Base-by-base conservation (phyloP, 257 asterid genomes). In the Nicotiana undulata region DNA sequence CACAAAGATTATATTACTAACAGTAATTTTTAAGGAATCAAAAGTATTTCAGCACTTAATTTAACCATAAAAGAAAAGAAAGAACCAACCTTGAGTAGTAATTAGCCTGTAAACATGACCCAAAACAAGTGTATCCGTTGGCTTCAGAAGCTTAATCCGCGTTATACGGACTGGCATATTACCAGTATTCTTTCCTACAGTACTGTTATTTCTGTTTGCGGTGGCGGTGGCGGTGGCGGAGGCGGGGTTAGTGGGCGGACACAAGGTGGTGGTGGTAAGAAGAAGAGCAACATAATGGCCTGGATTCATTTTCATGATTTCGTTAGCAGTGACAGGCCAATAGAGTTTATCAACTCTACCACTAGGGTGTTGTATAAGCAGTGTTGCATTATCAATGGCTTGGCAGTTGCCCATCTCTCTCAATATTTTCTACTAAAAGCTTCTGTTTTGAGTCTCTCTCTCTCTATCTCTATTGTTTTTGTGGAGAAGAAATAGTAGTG, bases 251-350 rank as follows among this genome's bases (percentile, higher is more conserved):
- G 87, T 26, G 81, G 93, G 1, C 67, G 91, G 68, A 10, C 90
- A 82, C 56, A 87, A 90, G 17, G 88, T 18, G 85, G 97, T 91
- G 89, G 98, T 94, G 82, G 97, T 90, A 84, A 93, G 94, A 80
- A 94, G 96, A 78, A 93, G 97, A 15, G 98, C 97, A 13, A 94
- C 97, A 80, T 90, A 91, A 31, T 93, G 98, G 83, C 97, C 97
- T 9, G 95, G 97, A 80, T 95, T 91, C 85, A 88, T 75, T 85
- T 95, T 95, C 98, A 93, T 91, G 83, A 95, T 85, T 76, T 93
- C 90, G 61, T 20, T 61, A 31, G 97, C 98, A 60, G 91, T 53
- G 37, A 93, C 89, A 37, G 96, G 90, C 74, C 79, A 65, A 56
- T 90, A 93, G 11, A 90, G 86, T 65, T 85, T 88, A 46, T 93